These are phyloP conservation scores for Eucalyptus polybractea DNA, from an alignment of 345 rosid species.

Conservation along the genomic window DNA sequence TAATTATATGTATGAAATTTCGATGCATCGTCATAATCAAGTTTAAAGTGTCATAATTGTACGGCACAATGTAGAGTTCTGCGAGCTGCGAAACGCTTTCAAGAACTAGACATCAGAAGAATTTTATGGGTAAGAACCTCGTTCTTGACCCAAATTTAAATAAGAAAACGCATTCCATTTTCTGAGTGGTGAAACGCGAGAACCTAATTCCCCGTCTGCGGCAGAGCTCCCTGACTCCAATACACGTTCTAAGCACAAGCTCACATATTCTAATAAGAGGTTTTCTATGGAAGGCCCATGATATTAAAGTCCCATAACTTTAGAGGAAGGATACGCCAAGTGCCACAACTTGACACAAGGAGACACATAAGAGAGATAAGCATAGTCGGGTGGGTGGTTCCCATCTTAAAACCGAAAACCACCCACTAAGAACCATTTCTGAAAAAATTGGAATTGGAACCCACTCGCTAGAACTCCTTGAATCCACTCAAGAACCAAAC, in stretches of 20 bases:
- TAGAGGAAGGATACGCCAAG: rapidly evolving
- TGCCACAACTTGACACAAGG: no score
- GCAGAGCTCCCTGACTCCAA: not conserved
- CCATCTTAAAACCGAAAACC: no score
- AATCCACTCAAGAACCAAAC: no score
- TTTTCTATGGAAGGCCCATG: not conserved
- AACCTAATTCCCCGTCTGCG: not conserved
- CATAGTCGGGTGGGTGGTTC: rapidly evolving
- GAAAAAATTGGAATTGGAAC: no score
- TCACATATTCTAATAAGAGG: not conserved
- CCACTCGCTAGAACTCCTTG: rapidly evolving
- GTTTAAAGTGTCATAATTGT: not conserved
- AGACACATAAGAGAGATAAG: no score
- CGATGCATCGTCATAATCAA: not conserved
- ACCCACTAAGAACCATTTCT: no score
- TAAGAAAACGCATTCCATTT: not conserved
- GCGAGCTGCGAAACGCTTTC: not conserved
- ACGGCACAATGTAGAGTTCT: not conserved
- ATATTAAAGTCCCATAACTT: not conserved
- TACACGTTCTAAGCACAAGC: not conserved
- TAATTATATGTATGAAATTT: not conserved
- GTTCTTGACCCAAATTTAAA: not conserved
- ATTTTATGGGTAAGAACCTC: not conserved
- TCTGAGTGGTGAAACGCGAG: not conserved
- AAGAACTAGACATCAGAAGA: not conserved